A percentile compares a stretch with the other conserved stretches of the same genome.
phyloP scores from a whole-genome alignment of 331 rosid genomes.

The Pyracantha coccinea region DNA sequence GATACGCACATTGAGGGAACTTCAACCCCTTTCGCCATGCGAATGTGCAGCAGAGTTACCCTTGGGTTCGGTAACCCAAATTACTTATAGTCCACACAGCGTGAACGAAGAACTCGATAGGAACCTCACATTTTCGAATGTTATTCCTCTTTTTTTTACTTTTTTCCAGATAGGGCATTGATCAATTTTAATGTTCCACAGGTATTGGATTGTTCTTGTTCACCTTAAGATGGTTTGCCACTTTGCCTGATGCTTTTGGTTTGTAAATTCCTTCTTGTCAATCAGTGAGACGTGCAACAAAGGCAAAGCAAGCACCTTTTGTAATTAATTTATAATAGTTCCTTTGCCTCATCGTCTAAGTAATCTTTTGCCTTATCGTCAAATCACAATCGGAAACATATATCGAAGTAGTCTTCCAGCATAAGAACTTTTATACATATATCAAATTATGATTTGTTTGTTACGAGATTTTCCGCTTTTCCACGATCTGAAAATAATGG shows the following conservation, averaged over 20 bases:
- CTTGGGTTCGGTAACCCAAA: slow-evolving; percentile 1
- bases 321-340: background rate
- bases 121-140: slow-evolving; percentile 11
- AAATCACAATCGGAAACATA: no score
- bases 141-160: slow-evolving; percentile 12
- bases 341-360: background rate
- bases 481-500: background rate
- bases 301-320: slow-evolving; percentile 11
- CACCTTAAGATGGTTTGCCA: slow-evolving; percentile 19
- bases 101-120: slow-evolving; percentile 20
- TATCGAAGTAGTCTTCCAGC: no score
- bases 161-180: slow-evolving; percentile 27
- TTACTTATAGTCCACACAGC: slow-evolving; percentile 5
- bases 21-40: background rate
- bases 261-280: slow-evolving; percentile 18
- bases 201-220: slow-evolving; percentile 31
- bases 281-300: no score
- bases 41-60: slow-evolving; percentile 20
- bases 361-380: no score
- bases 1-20: background rate
- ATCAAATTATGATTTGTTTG: no score
- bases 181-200: slow-evolving; percentile 35
- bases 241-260: slow-evolving; percentile 16
- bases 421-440: no score
- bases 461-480: background rate